Conservation (phyloP, 176 grass and related monocot genomes). For the Themeda triandra region DNA sequence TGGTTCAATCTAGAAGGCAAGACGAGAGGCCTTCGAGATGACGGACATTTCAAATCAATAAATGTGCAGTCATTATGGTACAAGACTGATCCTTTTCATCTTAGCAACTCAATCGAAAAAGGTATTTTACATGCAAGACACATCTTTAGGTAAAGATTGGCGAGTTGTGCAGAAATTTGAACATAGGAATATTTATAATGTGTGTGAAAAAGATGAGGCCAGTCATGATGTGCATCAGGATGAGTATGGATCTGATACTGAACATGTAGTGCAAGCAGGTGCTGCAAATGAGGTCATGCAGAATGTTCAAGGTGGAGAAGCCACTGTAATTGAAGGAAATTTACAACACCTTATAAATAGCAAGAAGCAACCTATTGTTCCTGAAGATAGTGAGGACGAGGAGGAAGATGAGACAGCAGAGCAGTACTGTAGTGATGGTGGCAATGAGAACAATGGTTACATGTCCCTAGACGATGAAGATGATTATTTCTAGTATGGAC, state of each 20-base stretch:
- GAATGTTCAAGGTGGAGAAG: too few relatives aligned
- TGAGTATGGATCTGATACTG: not conserved
- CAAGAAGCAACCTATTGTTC: too few relatives aligned
- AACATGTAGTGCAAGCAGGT: not conserved
- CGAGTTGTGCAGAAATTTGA: not conserved
- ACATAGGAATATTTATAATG: not conserved
- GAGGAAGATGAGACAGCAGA: too few relatives aligned
- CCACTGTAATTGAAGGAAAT: too few relatives aligned
- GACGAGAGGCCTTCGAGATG: not conserved
- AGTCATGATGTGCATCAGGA: not conserved
- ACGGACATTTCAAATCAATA: not conserved
- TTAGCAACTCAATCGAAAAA: not conserved
- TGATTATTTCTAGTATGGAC: too few relatives aligned
- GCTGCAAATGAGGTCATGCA: not conserved
- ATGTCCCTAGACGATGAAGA: too few relatives aligned
- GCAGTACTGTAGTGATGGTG: too few relatives aligned
- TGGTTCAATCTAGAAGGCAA: not conserved
- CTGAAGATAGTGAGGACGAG: too few relatives aligned
- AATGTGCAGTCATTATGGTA: not conserved
- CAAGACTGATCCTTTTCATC: not conserved
- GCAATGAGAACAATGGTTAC: too few relatives aligned
- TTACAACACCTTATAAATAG: too few relatives aligned
- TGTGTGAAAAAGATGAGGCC: not conserved
- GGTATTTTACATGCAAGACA: not conserved
- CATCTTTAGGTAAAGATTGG: not conserved